Conservation (phyloP, 192 early-diverging fungal species). For the Ambispora gerdemannii region DNA sequence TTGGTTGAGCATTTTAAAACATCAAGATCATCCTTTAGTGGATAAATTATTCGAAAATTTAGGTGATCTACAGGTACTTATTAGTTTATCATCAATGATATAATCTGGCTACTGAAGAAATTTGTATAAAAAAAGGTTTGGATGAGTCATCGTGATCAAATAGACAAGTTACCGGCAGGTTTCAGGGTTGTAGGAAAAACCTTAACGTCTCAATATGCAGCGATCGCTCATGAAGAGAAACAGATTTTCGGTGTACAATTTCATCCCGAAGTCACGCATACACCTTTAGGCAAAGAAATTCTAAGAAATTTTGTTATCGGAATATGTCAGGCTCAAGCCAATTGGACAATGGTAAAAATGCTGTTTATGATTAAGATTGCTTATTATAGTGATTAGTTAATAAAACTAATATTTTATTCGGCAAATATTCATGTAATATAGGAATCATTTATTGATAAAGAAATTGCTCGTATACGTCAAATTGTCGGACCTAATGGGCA, state of each 20-base stretch:
- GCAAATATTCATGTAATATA: too few species aligned
- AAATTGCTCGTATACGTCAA: slow-evolving; percentile 87
- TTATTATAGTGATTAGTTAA: too few species aligned
- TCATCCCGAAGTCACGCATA: slow-evolving; percentile 99
- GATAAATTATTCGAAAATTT: slow-evolving; percentile 72
- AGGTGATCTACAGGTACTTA: slow-evolving; percentile 54
- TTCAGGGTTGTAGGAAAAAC: slow-evolving; percentile 88
- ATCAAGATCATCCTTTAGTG: slow-evolving; percentile 58
- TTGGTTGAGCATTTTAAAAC: slow-evolving; percentile 62
- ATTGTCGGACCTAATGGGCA: slow-evolving; percentile 89
- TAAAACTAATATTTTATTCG: too few species aligned
- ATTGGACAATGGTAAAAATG: slow-evolving; percentile 87
- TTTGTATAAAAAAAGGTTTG: slow-evolving; percentile 65
- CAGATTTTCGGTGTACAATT: slow-evolving; percentile 96
- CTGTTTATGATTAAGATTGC: too few species aligned
- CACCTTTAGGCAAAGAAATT: slow-evolving; percentile 74
- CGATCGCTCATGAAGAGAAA: slow-evolving; percentile 76
- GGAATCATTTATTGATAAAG: slow-evolving; percentile 92
- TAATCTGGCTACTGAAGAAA: too few species aligned
- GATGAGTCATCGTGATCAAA: slow-evolving; percentile 99
- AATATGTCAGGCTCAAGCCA: slow-evolving; percentile 78
- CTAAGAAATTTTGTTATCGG: slow-evolving; percentile 92
- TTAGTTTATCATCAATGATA: too few species aligned
- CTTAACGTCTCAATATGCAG: slow-evolving; percentile 83
- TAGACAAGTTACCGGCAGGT: slow-evolving; percentile 71